Evolutionary conservation across 805 yeast genomes (phyloP), one percentile per base, ranked within the genome.

Genomic region (Yamadazyma sp.): DNA sequence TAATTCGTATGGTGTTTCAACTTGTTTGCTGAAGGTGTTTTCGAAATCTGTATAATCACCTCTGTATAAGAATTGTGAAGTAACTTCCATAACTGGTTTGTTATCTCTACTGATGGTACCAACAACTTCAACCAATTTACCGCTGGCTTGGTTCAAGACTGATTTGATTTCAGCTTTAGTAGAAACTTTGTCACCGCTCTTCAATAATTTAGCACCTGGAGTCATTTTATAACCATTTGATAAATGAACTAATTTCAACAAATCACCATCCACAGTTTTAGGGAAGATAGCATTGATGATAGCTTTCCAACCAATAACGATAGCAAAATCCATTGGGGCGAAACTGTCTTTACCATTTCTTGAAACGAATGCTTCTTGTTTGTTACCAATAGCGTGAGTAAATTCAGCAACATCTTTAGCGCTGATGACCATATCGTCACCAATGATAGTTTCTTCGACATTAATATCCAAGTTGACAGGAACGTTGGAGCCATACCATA

Each of bases 241-340:
- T 65, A 93, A 72, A 62, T 93, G 99, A 38, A 93, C 98, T 55
- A 93, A 76, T 60, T 82, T 84, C 68, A 93, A 74, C 56, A 93
- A 74, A 61, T 93, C 98, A 65, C 98, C 98, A 60, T 94, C 98
- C 53, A 93, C 94, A 44, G 82, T 79, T 58, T 78, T 78, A 36
- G 98, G 98, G 93, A 93, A 93, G 51, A 93, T 86, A n/a, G 97
- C 89, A 71, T 85, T 87, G 70, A 93, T 91, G 58, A 93, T 91
- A 33, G 97, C 94, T 69, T 83, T 84, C 99, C 99, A 93, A 30
- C 98, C 98, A 51, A 89, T 78, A 39, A 93, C 97, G 61, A 93
- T 93, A 32, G 98, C 98, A 58, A 89, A 93, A 71, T 93, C 99
- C 98, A 93, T 91, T 55, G 99, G 99, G 31, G 98, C 98, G 50